A percentile compares a stretch with the other conserved stretches of the same genome.
phyloP scores from a whole-genome alignment of 176 grass and related monocot species.

The Pontederia paniculata region DNA sequence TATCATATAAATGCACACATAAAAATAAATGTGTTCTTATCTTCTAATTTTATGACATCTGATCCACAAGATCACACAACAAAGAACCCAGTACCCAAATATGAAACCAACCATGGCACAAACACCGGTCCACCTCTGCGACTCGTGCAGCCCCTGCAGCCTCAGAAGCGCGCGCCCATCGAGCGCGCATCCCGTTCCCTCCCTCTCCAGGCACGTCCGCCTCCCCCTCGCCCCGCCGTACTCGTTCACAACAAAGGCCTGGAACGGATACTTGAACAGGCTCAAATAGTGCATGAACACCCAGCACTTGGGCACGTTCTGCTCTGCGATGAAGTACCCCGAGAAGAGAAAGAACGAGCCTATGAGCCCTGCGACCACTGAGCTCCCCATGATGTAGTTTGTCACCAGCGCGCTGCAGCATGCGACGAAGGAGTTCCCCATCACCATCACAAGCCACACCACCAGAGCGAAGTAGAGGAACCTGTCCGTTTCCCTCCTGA shows the following conservation, averaged over 20 bases:
- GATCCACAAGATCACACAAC: background rate
- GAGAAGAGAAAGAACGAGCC: slow-evolving; percentile 97
- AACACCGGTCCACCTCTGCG: background rate
- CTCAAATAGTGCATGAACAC: slow-evolving; percentile 87
- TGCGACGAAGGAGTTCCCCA: slow-evolving; percentile 60
- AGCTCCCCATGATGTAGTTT: slow-evolving; percentile 83
- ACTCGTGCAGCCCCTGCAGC: background rate
- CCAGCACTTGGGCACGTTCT: slow-evolving; percentile 58
- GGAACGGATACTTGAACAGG: slow-evolving; percentile 88
- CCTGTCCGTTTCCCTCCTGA: slow-evolving; percentile 34
- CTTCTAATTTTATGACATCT: slow-evolving; percentile 1
- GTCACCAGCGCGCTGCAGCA: slow-evolving; percentile 71
- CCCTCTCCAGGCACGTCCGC: slow-evolving; percentile 10
- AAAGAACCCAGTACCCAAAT: slow-evolving; percentile 4
- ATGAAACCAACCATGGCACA: background rate
- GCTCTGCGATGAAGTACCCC: slow-evolving; percentile 67
- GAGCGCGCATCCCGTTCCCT: background rate
- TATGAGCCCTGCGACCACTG: slow-evolving; percentile 53
- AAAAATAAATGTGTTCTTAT: too few species aligned
- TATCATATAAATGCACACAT: too few species aligned
- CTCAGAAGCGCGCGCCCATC: background rate
- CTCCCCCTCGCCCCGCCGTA: slow-evolving; percentile 54
- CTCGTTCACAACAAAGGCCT: slow-evolving; percentile 74
- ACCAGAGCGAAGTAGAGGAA: slow-evolving; percentile 84
- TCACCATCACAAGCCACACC: slow-evolving; percentile 79